Conservation (phyloP, 73 alveolate species). For the Paramecium caudatum region DNA sequence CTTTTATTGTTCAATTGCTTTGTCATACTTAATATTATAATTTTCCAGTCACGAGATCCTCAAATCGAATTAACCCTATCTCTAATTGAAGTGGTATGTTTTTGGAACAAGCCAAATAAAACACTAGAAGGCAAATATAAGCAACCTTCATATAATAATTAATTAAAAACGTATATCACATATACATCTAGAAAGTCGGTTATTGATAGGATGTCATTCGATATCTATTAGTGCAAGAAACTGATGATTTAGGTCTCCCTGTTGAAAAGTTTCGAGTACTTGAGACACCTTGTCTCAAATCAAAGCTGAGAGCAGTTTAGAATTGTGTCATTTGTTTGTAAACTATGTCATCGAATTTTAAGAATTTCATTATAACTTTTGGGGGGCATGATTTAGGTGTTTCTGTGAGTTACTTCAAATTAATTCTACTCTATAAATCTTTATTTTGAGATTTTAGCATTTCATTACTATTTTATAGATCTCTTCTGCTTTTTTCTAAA, state of each 20-base stretch:
- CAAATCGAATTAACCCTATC: slow-evolving; percentile 39
- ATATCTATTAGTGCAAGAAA: slow-evolving; percentile 1
- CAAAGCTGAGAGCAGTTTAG: background rate
- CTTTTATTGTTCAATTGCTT: slow-evolving; percentile 32
- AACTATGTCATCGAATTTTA: slow-evolving; percentile 26
- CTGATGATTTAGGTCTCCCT: slow-evolving; percentile 3
- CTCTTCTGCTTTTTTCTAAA: slow-evolving; percentile 4
- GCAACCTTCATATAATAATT: slow-evolving; percentile 19
- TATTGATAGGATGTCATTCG: background rate
- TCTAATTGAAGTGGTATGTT: slow-evolving; percentile 54
- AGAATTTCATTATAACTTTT: background rate
- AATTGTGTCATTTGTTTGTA: background rate
- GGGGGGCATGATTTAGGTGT: background rate
- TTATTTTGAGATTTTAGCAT: background rate
- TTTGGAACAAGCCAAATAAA: slow-evolving; percentile 43
- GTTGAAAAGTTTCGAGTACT: background rate
- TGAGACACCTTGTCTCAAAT: background rate
- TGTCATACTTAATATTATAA: slow-evolving; percentile 22
- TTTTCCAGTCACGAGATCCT: slow-evolving; percentile 22
- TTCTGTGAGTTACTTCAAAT: background rate
- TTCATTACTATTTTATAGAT: slow-evolving; percentile 1
- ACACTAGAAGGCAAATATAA: slow-evolving; percentile 24
- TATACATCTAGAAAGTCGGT: too few relatives aligned
- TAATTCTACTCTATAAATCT: background rate
- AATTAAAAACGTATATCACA: slow-evolving; percentile 43